Evolutionary conservation across 768 basidiomycete species (phyloP).

Genomic region (Suillus alpinus): DNA sequence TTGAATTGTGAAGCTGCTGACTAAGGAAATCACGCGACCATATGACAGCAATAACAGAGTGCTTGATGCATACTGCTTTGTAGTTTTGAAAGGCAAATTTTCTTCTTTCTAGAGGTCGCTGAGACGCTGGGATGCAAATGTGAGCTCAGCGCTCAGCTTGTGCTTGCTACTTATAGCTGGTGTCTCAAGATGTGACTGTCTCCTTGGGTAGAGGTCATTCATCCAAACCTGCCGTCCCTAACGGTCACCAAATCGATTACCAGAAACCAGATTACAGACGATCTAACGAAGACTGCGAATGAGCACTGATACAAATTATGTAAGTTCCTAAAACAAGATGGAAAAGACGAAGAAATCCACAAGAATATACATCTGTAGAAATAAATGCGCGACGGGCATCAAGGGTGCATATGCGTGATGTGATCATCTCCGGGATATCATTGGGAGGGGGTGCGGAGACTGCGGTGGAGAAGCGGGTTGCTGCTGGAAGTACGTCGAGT

Average conservation of each 20-base stretch:
- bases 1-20: no score
- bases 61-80: no score
- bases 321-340: conserved; percentile 4
- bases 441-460: conserved; percentile 45
- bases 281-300: background rate
- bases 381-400: background rate
- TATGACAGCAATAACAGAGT: no score
- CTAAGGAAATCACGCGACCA: no score
- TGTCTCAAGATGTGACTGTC: background rate
- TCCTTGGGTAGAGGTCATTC: background rate
- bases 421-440: conserved; percentile 21
- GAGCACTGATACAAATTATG: conserved; percentile 8
- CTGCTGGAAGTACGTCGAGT: conserved; percentile 50
- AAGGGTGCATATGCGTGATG: background rate
- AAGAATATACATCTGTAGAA: background rate
- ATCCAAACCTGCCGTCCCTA: background rate
- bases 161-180: no score
- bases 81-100: no score
- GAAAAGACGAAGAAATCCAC: conserved; percentile 1
- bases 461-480: conserved; percentile 50
- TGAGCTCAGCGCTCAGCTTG: no score
- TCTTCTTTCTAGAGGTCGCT: no score
- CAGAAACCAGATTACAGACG: background rate
- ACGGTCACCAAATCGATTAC: background rate
- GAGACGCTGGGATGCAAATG: no score